Evolutionary conservation across 331 rosid species (phyloP).

Genomic region (Dryas integrifolia): DNA sequence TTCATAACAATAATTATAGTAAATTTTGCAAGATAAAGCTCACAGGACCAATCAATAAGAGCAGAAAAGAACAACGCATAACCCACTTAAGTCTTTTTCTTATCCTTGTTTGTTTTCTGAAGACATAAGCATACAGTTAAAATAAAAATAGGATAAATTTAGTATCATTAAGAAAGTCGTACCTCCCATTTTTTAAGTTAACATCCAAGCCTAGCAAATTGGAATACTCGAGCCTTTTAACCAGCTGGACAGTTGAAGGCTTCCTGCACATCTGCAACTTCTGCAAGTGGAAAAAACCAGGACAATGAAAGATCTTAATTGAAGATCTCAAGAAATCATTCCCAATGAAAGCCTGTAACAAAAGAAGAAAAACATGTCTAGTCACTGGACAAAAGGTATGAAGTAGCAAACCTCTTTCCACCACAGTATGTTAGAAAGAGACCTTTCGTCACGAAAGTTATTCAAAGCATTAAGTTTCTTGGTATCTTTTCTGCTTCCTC

Average conservation of each 20-base stretch:
- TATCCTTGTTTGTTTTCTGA: background rate
- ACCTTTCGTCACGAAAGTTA: slow-evolving; percentile 57
- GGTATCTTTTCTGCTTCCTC: slow-evolving; percentile 48
- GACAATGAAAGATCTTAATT: slow-evolving; percentile 16
- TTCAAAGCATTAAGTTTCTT: slow-evolving; percentile 48
- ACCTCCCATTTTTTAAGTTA: slow-evolving; percentile 80
- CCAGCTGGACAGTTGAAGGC: slow-evolving; percentile 66
- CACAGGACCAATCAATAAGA: background rate
- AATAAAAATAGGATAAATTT: background rate
- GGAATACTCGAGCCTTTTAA: slow-evolving; percentile 73
- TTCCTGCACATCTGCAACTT: slow-evolving; percentile 64
- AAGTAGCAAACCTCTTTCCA: slow-evolving; percentile 70
- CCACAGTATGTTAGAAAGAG: slow-evolving; percentile 70
- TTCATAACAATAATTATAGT: background rate
- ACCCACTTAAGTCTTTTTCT: background rate
- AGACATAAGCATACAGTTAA: background rate
- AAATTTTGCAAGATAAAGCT: background rate
- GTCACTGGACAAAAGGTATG: slow-evolving; percentile 8
- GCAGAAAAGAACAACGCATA: background rate
- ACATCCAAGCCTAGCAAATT: slow-evolving; percentile 83
- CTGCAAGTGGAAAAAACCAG: slow-evolving; percentile 37
- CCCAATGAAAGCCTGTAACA: background rate
- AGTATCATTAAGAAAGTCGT: slow-evolving; percentile 22
- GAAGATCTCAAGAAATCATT: slow-evolving; percentile 16
- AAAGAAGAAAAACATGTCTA: slow-evolving; percentile 2